These are phyloP conservation scores for Nicotiana undulata DNA, from an alignment of 257 asterid species.

Conservation along the genomic window DNA sequence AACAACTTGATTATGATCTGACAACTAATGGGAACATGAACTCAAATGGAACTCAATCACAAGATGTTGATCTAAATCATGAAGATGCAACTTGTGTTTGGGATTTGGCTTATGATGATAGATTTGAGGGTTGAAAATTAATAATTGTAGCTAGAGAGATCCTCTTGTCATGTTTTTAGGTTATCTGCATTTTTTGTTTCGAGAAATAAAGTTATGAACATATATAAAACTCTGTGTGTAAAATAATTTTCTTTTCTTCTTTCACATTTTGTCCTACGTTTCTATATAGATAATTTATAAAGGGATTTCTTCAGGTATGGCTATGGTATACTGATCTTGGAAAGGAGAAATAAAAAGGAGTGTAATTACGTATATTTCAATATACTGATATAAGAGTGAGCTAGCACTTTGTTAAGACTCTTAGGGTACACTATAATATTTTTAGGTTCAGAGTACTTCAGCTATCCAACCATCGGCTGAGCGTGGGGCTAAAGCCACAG, in stretches of 20 bases:
- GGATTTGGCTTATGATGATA: slow-evolving; percentile 28
- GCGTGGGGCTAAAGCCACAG: neutral
- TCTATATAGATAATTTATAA: too few relatives aligned
- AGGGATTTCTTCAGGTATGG: too few relatives aligned
- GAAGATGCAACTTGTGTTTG: slow-evolving; percentile 34
- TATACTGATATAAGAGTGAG: too few relatives aligned
- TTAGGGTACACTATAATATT: too few relatives aligned
- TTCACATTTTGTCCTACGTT: neutral
- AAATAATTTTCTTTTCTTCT: neutral
- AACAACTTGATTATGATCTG: slow-evolving; percentile 13
- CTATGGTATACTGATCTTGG: too few relatives aligned
- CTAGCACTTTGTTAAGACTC: too few relatives aligned
- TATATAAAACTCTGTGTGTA: neutral
- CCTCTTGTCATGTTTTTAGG: neutral
- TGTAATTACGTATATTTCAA: too few relatives aligned
- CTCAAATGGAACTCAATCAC: slow-evolving; percentile 7
- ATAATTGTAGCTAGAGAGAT: neutral
- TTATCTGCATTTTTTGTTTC: neutral
- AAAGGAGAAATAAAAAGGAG: too few relatives aligned
- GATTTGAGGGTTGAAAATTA: neutral
- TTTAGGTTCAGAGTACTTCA: neutral
- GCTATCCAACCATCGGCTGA: neutral
- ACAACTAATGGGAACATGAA: slow-evolving; percentile 4
- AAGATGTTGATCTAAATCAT: slow-evolving; percentile 12
- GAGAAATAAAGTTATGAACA: neutral